A percentile compares a stretch with the other conserved stretches of the same genome.
phyloP scores from a whole-genome alignment of 345 rosid species.

The Psidium friedrichsthalianum region DNA sequence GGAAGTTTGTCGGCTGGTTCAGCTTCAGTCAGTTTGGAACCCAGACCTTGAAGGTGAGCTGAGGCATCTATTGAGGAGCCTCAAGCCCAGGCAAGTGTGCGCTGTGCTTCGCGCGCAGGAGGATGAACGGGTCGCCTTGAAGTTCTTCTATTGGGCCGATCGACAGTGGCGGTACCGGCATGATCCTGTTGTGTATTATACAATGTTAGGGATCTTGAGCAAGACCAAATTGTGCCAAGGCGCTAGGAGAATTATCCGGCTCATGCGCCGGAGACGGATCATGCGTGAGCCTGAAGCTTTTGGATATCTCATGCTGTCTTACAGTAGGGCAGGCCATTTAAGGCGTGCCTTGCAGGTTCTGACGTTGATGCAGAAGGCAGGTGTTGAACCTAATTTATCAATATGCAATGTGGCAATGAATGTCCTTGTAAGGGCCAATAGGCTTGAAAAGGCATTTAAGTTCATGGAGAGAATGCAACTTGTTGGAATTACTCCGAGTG shows the following conservation, averaged over 20 bases:
- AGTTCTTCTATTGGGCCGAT: conserved; percentile 88
- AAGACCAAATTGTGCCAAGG: conserved; percentile 83
- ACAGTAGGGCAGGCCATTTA: conserved; percentile 74
- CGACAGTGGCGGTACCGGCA: conserved; percentile 89
- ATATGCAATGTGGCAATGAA: conserved; percentile 67
- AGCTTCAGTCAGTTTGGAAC: conserved; percentile 61
- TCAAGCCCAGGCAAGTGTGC: conserved; percentile 72
- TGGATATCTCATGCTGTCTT: conserved; percentile 65
- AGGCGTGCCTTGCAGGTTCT: conserved; percentile 69
- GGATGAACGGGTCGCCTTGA: conserved; percentile 72
- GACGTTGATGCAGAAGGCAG: conserved; percentile 86
- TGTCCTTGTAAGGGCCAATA: conserved; percentile 52
- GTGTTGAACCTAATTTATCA: conserved; percentile 57
- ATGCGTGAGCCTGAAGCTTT: conserved; percentile 45
- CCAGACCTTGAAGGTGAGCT: conserved; percentile 51
- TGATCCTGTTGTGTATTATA: conserved; percentile 51
- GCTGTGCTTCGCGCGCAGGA: conserved; percentile 58
- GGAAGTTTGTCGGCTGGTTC: conserved; percentile 67
- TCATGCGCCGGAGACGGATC: conserved; percentile 62
- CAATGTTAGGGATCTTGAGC: conserved; percentile 67
- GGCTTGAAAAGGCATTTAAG: conserved; percentile 62
- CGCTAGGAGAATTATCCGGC: conserved; percentile 59
- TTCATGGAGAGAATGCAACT: conserved; percentile 71
- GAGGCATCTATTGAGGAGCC: conserved; percentile 56
- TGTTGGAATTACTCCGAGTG: conserved; percentile 63